Conservation (phyloP, 306 rosid genomes). For the Cucurbita argyrosperma region DNA sequence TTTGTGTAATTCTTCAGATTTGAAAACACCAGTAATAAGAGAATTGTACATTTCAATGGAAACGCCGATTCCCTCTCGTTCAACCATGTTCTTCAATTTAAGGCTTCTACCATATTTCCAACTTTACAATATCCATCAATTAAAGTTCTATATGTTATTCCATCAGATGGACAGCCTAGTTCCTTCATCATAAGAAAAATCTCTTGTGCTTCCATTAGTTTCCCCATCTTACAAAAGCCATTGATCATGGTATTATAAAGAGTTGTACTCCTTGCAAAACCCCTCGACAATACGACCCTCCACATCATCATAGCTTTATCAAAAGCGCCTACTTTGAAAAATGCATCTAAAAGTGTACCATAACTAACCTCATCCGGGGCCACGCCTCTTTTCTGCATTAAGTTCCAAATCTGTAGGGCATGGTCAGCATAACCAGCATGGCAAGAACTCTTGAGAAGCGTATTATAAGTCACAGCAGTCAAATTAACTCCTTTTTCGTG, state of each 20-base stretch:
- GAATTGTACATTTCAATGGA: slow-evolving; percentile 80
- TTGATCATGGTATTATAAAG: slow-evolving; percentile 57
- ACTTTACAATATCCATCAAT: slow-evolving; percentile 55
- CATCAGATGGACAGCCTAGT: slow-evolving; percentile 61
- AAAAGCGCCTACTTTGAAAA: slow-evolving; percentile 48
- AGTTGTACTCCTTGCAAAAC: slow-evolving; percentile 36
- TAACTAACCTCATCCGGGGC: slow-evolving; percentile 52
- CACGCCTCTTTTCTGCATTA: slow-evolving; percentile 47
- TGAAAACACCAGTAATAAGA: slow-evolving; percentile 53
- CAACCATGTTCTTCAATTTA: slow-evolving; percentile 51
- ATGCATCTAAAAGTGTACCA: slow-evolving; percentile 58
- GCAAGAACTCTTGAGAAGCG: slow-evolving; percentile 50
- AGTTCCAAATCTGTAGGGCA: slow-evolving; percentile 49
- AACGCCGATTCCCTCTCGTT: slow-evolving; percentile 26
- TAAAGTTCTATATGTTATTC: slow-evolving; percentile 52
- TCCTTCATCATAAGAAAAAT: slow-evolving; percentile 55
- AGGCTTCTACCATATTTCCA: slow-evolving; percentile 50
- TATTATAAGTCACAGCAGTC: slow-evolving; percentile 55
- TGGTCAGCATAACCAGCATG: slow-evolving; percentile 26
- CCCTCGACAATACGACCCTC: slow-evolving; percentile 47
- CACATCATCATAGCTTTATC: slow-evolving; percentile 40
- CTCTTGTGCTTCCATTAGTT: slow-evolving; percentile 47
- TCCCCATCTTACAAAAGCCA: slow-evolving; percentile 77
- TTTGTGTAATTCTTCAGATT: slow-evolving; percentile 26
- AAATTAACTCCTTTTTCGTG: slow-evolving; percentile 32